Percentiles rank a stretch among this genome's conserved stretches.
Conservation (phyloP, 2,329 filamentous ascomycete genomes). For the Fusarium zealandicum region DNA sequence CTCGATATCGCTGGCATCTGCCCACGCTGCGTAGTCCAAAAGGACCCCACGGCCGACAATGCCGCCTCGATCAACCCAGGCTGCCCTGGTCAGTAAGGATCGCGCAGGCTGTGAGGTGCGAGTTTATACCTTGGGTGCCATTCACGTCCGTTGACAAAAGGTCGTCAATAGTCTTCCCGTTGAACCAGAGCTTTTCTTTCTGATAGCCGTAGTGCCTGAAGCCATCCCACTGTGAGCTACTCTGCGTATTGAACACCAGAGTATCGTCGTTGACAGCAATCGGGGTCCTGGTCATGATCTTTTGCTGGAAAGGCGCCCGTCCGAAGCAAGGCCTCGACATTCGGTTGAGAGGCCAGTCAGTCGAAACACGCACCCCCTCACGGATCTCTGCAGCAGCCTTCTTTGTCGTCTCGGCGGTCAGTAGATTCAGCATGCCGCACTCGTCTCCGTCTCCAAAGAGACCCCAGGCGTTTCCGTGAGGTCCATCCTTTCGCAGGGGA, state of each 20-base stretch:
- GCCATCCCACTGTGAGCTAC: conserved; percentile 51
- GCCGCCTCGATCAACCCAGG: conserved; percentile 45
- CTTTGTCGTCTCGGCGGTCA: conserved; percentile 49
- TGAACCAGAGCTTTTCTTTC: conserved; percentile 46
- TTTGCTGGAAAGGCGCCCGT: conserved; percentile 42
- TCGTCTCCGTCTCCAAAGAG: conserved; percentile 60
- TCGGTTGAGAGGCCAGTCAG: conserved; percentile 46
- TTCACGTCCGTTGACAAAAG: conserved; percentile 46
- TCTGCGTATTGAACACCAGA: conserved; percentile 48
- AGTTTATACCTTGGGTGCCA: conserved; percentile 41
- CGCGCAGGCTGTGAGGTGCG: rapidly evolving
- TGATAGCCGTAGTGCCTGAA: conserved; percentile 51
- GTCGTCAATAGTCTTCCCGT: conserved; percentile 51
- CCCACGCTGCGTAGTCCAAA: conserved; percentile 60
- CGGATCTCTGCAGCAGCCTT: conserved; percentile 42
- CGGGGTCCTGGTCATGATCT: conserved; percentile 38
- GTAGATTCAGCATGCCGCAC: conserved; percentile 62
- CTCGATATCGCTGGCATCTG: conserved; percentile 45
- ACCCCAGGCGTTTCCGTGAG: conserved; percentile 63
- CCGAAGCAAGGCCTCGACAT: conserved; percentile 47
- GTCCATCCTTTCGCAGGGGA: conserved; percentile 57
- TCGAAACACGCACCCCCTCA: conserved; percentile 44
- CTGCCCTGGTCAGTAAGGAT: not conserved
- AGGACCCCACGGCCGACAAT: conserved; percentile 60
- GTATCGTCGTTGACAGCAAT: conserved; percentile 45